These are phyloP conservation scores for Lentinula sp. DNA, from an alignment of 768 basidiomycete species.

Conservation along the genomic window DNA sequence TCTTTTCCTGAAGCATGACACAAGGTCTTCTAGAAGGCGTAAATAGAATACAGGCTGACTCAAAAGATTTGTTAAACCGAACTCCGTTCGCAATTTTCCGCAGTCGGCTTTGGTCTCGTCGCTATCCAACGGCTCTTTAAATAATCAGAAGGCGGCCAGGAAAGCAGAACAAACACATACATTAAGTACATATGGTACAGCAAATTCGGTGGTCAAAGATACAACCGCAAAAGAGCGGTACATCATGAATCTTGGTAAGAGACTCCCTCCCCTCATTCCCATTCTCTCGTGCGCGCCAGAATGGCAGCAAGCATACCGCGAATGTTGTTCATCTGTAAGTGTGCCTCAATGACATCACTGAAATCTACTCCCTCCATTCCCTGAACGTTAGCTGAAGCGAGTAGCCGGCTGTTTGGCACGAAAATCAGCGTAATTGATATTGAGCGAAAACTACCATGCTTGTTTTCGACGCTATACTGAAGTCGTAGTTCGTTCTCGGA, in stretches of 20 bases:
- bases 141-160: not conserved
- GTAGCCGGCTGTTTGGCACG: slow-evolving; percentile 58
- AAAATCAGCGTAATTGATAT: slow-evolving; percentile 59
- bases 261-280: not conserved
- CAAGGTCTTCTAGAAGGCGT: too few relatives aligned
- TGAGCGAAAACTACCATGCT: slow-evolving; percentile 21
- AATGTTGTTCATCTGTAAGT: slow-evolving; percentile 60
- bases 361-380: slow-evolving; percentile 49
- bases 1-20: too few relatives aligned
- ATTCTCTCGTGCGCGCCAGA: slow-evolving; percentile 36
- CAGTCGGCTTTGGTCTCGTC: not conserved
- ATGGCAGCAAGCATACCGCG: slow-evolving; percentile 59
- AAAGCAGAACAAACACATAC: too few relatives aligned
- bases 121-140: not conserved
- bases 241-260: too few relatives aligned
- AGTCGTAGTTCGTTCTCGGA: slow-evolving; percentile 78
- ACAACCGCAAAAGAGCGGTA: not conserved
- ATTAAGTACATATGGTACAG: too few relatives aligned
- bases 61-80: too few relatives aligned
- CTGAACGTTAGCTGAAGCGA: slow-evolving; percentile 53
- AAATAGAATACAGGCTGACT: too few relatives aligned
- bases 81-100: not conserved
- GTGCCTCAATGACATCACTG: slow-evolving; percentile 53
- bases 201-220: not conserved
- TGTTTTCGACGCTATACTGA: slow-evolving; percentile 45